Base-by-base conservation (phyloP, 1,284 basidiomycete species). In the Fomitopsis palustris region DNA sequence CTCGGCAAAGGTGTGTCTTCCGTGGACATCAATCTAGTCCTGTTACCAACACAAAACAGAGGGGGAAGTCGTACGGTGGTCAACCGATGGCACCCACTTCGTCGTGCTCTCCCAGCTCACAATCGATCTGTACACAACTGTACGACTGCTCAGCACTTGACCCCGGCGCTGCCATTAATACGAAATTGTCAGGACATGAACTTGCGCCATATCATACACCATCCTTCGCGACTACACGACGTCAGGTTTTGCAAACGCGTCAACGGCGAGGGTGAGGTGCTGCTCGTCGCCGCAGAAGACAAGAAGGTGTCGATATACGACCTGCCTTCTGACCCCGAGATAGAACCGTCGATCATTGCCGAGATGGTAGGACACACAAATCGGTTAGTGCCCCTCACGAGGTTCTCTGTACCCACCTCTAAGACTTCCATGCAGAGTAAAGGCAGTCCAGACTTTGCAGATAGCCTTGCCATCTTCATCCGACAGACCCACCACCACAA, bases 21-120 rank as follows among this genome's bases (percentile, higher is more conserved):
- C 51, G 17, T 45, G 16, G 33, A 19, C 16, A n/a, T 55, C 12
- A 12, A 38, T 6, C 35, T 31, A 2, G 27, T 12, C 38, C 7
- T 19, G 41, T 12, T 58, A 25, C 49, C 42, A 33, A 16, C 47
- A 57, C 33, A 62, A 42, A 29, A 45, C 58, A 93, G 95, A 96
- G 80, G 93, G 90, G 0, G 95, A 97, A 69, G 74, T 90, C 8
- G 93, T 96, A 29, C 82, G 88, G 33, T 97, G 94, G 87, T 92
- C 92, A 1, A 77, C 80, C 1, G 81, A 83, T 7, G 95, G 95
- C 0, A 80, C 82, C 3, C 77, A 86, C 31, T 94, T 96, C 67
- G 86, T 85, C 14, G 89, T 97, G 0, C 87, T 93, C 66, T 82
- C 83, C n/a, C 84, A 83, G 29, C 84, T 81, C 51, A 87, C 81